Conservation (phyloP, 345 rosid species). For the Euphorbia pulcherrima region DNA sequence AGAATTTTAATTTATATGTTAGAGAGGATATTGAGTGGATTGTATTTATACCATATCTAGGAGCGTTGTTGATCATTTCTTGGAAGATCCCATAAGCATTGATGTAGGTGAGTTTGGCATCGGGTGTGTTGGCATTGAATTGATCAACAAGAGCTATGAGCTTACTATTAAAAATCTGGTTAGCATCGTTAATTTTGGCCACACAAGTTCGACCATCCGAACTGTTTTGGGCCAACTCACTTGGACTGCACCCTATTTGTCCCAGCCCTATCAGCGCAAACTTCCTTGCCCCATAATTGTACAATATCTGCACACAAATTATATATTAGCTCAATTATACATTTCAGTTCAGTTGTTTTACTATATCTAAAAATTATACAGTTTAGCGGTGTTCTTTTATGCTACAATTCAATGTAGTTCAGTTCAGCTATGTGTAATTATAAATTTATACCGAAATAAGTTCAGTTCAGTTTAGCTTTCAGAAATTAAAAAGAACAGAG, state of each 20-base stretch:
- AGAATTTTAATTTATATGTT: too few relatives aligned
- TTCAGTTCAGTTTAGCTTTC: too few relatives aligned
- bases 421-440: too few relatives aligned
- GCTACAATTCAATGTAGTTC: too few relatives aligned
- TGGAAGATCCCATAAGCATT: slow-evolving; percentile 71
- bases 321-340: not conserved
- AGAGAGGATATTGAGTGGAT: too few relatives aligned
- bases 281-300: slow-evolving; percentile 76
- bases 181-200: slow-evolving; percentile 49
- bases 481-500: too few relatives aligned
- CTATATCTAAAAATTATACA: too few relatives aligned
- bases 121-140: slow-evolving; percentile 49
- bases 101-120: slow-evolving; percentile 59
- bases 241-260: slow-evolving; percentile 86
- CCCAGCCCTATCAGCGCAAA: slow-evolving; percentile 76
- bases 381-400: too few relatives aligned
- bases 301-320: slow-evolving; percentile 40
- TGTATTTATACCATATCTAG: slow-evolving; percentile 16
- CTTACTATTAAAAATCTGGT: slow-evolving; percentile 61
- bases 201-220: slow-evolving; percentile 65
- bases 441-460: too few relatives aligned
- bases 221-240: slow-evolving; percentile 57
- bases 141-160: slow-evolving; percentile 62
- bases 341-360: too few relatives aligned
- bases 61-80: slow-evolving; percentile 49